Evolutionary conservation across 495 filamentous ascomycete species (phyloP), one percentile per base, ranked within the genome.

Genomic region (Penicillium cosmopolitanum): DNA sequence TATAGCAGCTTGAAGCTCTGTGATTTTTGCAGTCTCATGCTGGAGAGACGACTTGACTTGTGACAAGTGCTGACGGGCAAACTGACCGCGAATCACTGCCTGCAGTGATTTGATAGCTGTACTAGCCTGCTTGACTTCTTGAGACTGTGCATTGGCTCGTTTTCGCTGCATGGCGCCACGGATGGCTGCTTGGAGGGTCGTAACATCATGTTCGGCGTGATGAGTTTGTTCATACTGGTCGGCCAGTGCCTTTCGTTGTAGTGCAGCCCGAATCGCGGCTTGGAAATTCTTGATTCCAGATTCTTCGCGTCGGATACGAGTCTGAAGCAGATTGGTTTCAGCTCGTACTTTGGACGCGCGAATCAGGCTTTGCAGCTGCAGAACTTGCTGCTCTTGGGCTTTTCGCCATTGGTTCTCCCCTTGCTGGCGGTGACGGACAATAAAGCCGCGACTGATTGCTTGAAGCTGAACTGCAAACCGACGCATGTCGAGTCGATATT

Each of bases 291-390:
- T 77, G 55, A 90, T 76, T 2, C 85, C 84, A 57, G 82, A 76
- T 34, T 80, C 77, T 25, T 87, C 84, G 60, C 73, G 75, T 51
- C 80, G 79, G 62, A 93, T 76, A 58, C 82, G 79, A 64, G 80
- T 83, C 66, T 81, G 87, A 57, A 91, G 78, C 53, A 82, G 76
- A 61, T 84, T 84, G 57, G 89, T 82, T 69, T 91, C 77, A 50
- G 82, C 78, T 65, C 96, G 84, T 42, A 87, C 86, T 73, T 89
- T 94, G 42, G 82, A 81, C 4, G 87, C 96, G 66, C 95, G 82
- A 55, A 93, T 84, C 31, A 96, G 77, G 62, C 87, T 95, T 73
- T 98, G 95, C n/a, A 98, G 73, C 54, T 83, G 81, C 28, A 95
- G 74, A 38, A 98, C 81, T 50, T 93, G 84, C 13, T 73, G 67